These are phyloP conservation scores for Malassezia caprae DNA, from an alignment of 1,284 basidiomycete genomes.

Conservation along the genomic window DNA sequence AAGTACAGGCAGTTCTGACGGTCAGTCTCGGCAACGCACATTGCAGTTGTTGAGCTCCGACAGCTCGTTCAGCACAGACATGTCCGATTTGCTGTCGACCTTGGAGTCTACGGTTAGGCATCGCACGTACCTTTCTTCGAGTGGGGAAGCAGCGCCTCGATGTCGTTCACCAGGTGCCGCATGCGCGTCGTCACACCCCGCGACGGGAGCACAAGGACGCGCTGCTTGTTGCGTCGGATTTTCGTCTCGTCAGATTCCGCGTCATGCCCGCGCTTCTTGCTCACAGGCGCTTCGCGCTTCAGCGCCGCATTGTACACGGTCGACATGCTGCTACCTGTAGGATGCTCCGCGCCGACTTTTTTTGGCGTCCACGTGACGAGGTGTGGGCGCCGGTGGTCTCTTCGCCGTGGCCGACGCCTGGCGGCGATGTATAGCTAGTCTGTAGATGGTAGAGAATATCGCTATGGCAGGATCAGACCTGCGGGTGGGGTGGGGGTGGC, in stretches of 20 bases:
- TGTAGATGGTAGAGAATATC: background rate
- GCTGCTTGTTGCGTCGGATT: constrained; percentile 52
- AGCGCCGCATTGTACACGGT: constrained; percentile 15
- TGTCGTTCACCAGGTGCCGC: constrained; percentile 91
- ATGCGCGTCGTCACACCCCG: constrained; percentile 91
- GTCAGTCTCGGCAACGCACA: constrained; percentile 19
- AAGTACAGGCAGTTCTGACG: constrained; percentile 77
- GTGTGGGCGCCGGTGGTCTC: background rate
- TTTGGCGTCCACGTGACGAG: constrained; percentile 11
- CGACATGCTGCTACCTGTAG: constrained; percentile 7
- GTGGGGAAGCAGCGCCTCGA: constrained; percentile 83
- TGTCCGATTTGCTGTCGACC: constrained; percentile 89
- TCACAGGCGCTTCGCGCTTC: constrained; percentile 3
- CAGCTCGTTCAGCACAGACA: constrained; percentile 86
- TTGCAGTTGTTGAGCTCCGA: constrained; percentile 97
- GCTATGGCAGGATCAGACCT: no score
- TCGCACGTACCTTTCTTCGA: constrained; percentile 62
- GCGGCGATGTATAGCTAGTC: background rate
- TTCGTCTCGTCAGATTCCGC: constrained; percentile 14
- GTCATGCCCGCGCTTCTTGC: constrained; percentile 7
- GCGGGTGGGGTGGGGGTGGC: background rate
- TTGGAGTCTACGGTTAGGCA: constrained; percentile 52
- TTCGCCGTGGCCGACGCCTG: background rate
- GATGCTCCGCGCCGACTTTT: constrained; percentile 1
- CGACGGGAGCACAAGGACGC: constrained; percentile 80